phyloP scores from a whole-genome alignment of 495 filamentous ascomycete genomes.

The Lasiosphaeris hirsuta region DNA sequence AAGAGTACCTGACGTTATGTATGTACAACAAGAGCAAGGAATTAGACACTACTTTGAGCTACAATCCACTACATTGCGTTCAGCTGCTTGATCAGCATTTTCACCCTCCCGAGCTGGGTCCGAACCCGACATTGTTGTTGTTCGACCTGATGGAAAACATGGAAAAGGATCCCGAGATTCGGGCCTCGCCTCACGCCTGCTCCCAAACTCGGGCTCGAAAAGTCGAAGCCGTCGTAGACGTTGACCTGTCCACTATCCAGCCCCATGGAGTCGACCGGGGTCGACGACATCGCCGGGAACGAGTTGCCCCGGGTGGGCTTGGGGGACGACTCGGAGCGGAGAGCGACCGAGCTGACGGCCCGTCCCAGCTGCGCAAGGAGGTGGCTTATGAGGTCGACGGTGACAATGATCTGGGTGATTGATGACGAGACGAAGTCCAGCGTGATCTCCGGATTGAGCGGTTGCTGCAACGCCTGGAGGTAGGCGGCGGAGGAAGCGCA shows the following conservation, averaged over 20 bases:
- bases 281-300: not conserved
- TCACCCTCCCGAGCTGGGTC: not conserved
- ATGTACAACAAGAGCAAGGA: too few relatives aligned
- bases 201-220: not conserved
- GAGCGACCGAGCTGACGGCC: not conserved
- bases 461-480: not conserved
- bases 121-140: conserved; percentile 1
- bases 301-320: not conserved
- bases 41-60: too few relatives aligned
- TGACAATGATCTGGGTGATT: conserved; percentile 1
- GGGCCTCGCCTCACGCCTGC: not conserved
- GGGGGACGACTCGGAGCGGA: not conserved
- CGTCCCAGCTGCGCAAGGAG: not conserved
- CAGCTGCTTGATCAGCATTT: not conserved
- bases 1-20: too few relatives aligned
- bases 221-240: not conserved
- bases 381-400: conserved; percentile 11
- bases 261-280: too few relatives aligned
- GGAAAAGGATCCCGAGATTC: too few relatives aligned
- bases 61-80: not conserved
- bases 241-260: not conserved
- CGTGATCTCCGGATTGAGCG: not conserved
- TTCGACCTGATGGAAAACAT: conserved; percentile 2
- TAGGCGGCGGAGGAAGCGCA: not conserved
- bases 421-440: not conserved